A percentile compares a stretch with the other conserved stretches of the same genome.
Evolutionary conservation across 768 basidiomycete species (phyloP).

Genomic region (Kondoa subrosea): DNA sequence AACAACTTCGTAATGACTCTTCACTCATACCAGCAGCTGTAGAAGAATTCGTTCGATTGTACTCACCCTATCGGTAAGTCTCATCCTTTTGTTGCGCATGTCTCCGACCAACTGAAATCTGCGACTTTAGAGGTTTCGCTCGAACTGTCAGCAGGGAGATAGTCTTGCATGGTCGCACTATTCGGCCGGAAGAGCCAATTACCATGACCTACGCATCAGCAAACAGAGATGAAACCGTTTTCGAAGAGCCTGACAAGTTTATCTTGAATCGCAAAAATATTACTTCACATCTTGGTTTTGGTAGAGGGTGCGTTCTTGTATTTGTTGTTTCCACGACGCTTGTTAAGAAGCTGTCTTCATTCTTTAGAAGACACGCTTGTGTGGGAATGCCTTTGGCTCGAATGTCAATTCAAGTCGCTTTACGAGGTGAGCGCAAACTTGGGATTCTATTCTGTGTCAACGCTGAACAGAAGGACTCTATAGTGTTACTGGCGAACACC

Average conservation of each 20-base stretch:
- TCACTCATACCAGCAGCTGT: conserved; percentile 11
- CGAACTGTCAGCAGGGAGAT: conserved; percentile 9
- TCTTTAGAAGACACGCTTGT: conserved; percentile 17
- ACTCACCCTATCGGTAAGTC: conserved; percentile 14
- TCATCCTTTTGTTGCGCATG: too few species aligned
- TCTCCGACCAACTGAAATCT: too few species aligned
- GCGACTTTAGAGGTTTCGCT: conserved; percentile 17
- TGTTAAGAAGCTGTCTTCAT: too few species aligned
- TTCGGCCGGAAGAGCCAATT: conserved; percentile 16
- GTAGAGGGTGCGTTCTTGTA: too few species aligned
- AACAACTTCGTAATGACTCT: conserved; percentile 9
- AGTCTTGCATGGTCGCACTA: conserved; percentile 14
- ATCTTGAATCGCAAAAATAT: conserved; percentile 17
- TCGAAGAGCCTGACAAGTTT: conserved; percentile 15
- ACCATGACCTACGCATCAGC: conserved; percentile 20
- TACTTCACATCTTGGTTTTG: conserved; percentile 19
- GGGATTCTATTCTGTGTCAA: too few species aligned
- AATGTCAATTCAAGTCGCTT: conserved; percentile 2
- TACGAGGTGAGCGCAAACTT: background rate
- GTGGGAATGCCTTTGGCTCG: conserved; percentile 17
- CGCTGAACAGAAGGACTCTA: too few species aligned
- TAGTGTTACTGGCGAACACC: too few species aligned
- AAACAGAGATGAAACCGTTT: conserved; percentile 19
- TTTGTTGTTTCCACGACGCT: too few species aligned
- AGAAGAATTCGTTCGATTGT: conserved; percentile 19